Base-by-base conservation (phyloP, 139 green algal species). In the Volvox reticuliferus region DNA sequence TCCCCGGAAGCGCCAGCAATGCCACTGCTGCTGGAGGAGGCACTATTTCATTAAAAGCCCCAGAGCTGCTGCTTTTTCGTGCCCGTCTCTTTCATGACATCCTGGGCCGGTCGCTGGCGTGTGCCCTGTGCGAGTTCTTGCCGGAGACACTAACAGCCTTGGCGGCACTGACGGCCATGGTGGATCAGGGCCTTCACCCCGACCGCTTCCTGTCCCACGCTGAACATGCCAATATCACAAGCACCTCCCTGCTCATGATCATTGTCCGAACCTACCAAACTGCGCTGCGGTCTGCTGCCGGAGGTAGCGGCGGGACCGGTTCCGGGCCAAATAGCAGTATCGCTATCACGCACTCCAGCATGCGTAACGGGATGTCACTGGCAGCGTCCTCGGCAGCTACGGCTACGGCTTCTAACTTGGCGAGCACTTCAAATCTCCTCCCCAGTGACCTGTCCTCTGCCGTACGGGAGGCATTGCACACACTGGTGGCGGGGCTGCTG, bases 61-160 rank as follows among this genome's bases (percentile, higher is more conserved):
- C 30, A 2, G 86, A 90, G 86, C 73, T 85, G 86, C 30, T 67
- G 86, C 86, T 90, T 22, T 77, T 90, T 17, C 86, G 86, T 30
- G 55, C 75, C 20, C 73, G 75, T 22, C 86, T 90, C 28, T 90
- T 90, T 71, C 73, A 83, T 33, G 86, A 90, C 71, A 26, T 1
- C 55, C 30, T 77, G 3, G 86, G 86, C 32, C 30, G 75, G 20
- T 76, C 86, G 30, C 86, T 90, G 55, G 86, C 14, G 12, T 9
- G 19, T 14, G 24, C 86, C 21, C 86, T 90, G 20, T 13, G 24
- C 3, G 55, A 69, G 28, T 65, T 78, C 30, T 17, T 18, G 30
- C 73, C n/a, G 6, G 73, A 83, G 55, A 85, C 86, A 16, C 55
- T 85, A 24, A 21, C 32, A 3, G 86, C 69, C 0, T 19, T 81